Conservation (phyloP, 768 basidiomycete species). For the Pisolithus microcarpus region DNA sequence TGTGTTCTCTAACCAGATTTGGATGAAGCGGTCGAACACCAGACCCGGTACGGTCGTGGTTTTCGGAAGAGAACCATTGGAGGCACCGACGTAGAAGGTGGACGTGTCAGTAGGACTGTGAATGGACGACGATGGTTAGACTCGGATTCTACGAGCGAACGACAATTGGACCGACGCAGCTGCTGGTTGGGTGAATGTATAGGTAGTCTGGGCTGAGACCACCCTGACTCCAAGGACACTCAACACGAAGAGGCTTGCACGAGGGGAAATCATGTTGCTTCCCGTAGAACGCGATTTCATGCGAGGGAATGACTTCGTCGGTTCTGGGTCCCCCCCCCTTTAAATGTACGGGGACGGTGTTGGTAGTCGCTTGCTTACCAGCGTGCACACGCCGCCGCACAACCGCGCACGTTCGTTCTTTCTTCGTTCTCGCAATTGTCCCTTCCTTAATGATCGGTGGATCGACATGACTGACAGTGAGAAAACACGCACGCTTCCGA, state of each 20-base stretch:
- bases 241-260: not conserved
- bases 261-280: not conserved
- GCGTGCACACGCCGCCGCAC: too few species aligned
- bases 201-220: not conserved
- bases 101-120: constrained; percentile 23
- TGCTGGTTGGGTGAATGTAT: constrained; percentile 16
- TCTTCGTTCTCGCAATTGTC: too few species aligned
- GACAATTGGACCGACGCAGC: constrained; percentile 11
- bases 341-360: too few species aligned
- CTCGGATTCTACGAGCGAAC: not conserved
- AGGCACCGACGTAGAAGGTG: constrained; percentile 35
- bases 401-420: too few species aligned
- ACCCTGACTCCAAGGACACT: not conserved
- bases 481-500: too few species aligned
- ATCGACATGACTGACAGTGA: too few species aligned
- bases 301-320: too few species aligned
- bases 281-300: not conserved
- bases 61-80: constrained; percentile 38
- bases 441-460: too few species aligned
- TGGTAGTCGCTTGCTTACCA: too few species aligned
- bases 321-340: too few species aligned
- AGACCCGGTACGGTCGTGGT: constrained; percentile 32
- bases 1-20: constrained; percentile 62
- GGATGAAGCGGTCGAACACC: constrained; percentile 42
- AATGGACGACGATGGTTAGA: not conserved